Conservation (phyloP, 75 land plant species). For the Pinus tabuliformis region DNA sequence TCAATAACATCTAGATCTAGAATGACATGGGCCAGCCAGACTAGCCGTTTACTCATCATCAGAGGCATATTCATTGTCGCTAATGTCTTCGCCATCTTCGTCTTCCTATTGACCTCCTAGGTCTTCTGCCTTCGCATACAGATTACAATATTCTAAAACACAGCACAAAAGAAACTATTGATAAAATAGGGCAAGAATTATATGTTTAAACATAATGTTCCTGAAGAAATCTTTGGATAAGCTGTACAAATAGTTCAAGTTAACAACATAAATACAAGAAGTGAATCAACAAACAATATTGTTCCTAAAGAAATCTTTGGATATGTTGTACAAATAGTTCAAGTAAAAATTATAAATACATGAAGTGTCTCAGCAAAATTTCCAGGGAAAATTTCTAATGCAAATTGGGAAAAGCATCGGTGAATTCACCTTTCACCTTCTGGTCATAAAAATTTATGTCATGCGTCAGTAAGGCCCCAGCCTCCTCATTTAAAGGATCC, state of each 20-base stretch:
- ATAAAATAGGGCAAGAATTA: no score
- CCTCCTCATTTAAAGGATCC: constrained; percentile 42
- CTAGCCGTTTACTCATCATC: constrained; percentile 5
- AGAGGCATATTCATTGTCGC: constrained; percentile 2
- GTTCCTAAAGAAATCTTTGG: no score
- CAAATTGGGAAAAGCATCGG: not conserved
- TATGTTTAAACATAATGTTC: no score
- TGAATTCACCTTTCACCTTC: constrained; percentile 35
- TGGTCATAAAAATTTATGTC: constrained; percentile 25
- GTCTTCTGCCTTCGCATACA: not conserved
- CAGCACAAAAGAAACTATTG: not conserved
- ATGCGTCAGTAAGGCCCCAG: constrained; percentile 40
- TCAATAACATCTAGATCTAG: no score
- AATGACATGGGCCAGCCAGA: not conserved
- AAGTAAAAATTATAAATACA: not conserved
- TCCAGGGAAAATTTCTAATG: not conserved
- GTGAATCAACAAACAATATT: no score
- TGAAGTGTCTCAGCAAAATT: not conserved
- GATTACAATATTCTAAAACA: not conserved
- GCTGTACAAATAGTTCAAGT: no score
- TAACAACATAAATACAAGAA: no score
- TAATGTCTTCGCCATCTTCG: not conserved
- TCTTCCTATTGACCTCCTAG: not conserved
- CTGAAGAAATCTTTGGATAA: no score
- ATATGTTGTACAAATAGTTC: no score